Evolutionary conservation across 768 basidiomycete species (phyloP).

Genomic region (Tulasnella sp.): DNA sequence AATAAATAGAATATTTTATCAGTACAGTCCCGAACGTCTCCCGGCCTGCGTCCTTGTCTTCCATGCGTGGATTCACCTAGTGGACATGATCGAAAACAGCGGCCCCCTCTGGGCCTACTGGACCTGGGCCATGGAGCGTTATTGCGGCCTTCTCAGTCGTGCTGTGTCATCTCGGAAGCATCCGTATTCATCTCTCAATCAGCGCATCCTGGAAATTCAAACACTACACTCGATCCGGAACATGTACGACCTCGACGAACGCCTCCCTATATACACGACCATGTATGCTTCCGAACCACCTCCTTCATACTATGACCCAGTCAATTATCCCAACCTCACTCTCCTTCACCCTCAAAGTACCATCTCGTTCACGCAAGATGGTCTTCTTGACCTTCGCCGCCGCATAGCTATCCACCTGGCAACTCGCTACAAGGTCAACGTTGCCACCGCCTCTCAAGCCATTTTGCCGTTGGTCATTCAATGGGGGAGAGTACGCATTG

Average conservation of each 20-base stretch:
- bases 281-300: not conserved
- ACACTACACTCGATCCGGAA: constrained; percentile 43
- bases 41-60: constrained; percentile 42
- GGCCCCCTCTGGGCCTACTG: constrained; percentile 17
- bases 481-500: not conserved
- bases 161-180: constrained; percentile 46
- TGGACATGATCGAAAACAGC: not conserved
- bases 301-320: not conserved
- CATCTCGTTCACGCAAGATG: not conserved
- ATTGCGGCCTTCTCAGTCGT: constrained; percentile 45
- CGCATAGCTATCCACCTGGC: constrained; percentile 5
- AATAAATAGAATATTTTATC: constrained; percentile 40
- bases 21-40: constrained; percentile 39
- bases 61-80: constrained; percentile 7
- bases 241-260: constrained; percentile 44
- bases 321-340: not conserved
- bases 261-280: not conserved
- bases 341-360: not conserved
- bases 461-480: not conserved
- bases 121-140: constrained; percentile 13
- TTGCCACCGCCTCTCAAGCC: not conserved
- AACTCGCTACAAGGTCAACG: constrained; percentile 1
- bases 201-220: constrained; percentile 48
- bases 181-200: constrained; percentile 47
- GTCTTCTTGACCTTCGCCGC: not conserved